A percentile compares a stretch with the other conserved stretches of the same genome.
These are phyloP conservation scores for Teratosphaeria nubilosa DNA, from an alignment of 2,329 filamentous ascomycete genomes.

Conservation along the genomic window DNA sequence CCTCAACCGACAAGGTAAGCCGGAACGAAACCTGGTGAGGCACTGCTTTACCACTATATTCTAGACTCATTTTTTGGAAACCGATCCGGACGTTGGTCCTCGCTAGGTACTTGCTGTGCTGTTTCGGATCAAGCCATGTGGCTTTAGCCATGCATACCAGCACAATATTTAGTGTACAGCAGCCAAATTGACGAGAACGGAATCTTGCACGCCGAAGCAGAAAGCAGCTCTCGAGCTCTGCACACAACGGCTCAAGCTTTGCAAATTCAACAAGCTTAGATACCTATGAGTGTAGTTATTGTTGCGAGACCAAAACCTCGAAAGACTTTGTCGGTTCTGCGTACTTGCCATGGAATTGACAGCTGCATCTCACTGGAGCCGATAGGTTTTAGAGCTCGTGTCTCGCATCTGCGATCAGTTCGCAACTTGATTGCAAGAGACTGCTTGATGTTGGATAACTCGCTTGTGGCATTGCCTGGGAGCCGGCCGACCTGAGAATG, in stretches of 20 bases:
- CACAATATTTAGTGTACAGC: not conserved
- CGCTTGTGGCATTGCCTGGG: conserved; percentile 1
- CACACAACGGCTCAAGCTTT: not conserved
- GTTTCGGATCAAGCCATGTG: not conserved
- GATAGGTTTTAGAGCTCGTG: conserved; percentile 1
- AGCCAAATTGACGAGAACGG: not conserved
- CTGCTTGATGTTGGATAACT: conserved; percentile 3
- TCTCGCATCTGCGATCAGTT: conserved; percentile 1
- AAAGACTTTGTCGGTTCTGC: conserved; percentile 1
- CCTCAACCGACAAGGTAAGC: not conserved
- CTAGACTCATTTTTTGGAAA: not conserved
- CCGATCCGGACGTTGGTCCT: not conserved
- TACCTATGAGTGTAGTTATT: conserved; percentile 3
- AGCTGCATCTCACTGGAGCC: conserved; percentile 2
- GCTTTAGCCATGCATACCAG: not conserved
- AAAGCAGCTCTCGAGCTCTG: not conserved
- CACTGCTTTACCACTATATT: not conserved
- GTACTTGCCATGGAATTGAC: conserved; percentile 2
- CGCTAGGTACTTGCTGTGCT: not conserved
- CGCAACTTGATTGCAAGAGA: conserved; percentile 2
- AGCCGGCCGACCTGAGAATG: conserved; percentile 1
- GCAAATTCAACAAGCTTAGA: not conserved
- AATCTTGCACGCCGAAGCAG: not conserved
- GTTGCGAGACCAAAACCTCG: conserved; percentile 1
- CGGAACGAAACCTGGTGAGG: not conserved